Conservation (phyloP, 768 basidiomycete species). For the Suillus lakei region DNA sequence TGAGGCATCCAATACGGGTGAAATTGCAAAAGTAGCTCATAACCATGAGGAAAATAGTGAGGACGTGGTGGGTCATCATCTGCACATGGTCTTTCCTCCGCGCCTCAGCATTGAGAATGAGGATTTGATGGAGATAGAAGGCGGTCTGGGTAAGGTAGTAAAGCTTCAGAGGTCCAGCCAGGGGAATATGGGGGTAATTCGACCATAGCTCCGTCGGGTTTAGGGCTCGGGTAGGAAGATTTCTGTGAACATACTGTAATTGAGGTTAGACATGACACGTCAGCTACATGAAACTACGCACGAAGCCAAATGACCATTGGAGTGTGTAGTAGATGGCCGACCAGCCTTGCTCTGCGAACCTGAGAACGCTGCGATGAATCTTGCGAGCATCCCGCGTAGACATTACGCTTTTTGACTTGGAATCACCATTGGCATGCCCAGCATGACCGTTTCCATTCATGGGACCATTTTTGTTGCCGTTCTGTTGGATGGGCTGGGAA, state of each 20-base stretch:
- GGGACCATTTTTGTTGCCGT: conserved; percentile 35
- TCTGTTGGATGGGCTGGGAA: conserved; percentile 20
- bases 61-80: conserved; percentile 96
- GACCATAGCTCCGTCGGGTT: conserved; percentile 73
- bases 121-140: conserved; percentile 90
- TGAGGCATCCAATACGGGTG: conserved; percentile 87
- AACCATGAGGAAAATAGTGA: conserved; percentile 80
- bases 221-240: conserved; percentile 68
- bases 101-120: conserved; percentile 93
- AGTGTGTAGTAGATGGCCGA: conserved; percentile 77
- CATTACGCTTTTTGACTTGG: conserved; percentile 21
- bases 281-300: conserved; percentile 49
- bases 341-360: conserved; percentile 98
- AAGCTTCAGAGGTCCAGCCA: conserved; percentile 84
- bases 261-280: conserved; percentile 17
- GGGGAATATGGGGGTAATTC: conserved; percentile 80
- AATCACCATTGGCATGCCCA: conserved; percentile 27
- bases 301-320: conserved; percentile 81
- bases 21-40: conserved; percentile 82
- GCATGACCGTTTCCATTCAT: conserved; percentile 41
- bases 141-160: conserved; percentile 88
- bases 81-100: conserved; percentile 91
- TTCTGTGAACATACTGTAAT: conserved; percentile 76
- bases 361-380: conserved; percentile 71
- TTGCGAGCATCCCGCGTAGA: conserved; percentile 56